phyloP scores from a whole-genome alignment of 1,139 yeast genomes.

The Yamadazyma sp. region DNA sequence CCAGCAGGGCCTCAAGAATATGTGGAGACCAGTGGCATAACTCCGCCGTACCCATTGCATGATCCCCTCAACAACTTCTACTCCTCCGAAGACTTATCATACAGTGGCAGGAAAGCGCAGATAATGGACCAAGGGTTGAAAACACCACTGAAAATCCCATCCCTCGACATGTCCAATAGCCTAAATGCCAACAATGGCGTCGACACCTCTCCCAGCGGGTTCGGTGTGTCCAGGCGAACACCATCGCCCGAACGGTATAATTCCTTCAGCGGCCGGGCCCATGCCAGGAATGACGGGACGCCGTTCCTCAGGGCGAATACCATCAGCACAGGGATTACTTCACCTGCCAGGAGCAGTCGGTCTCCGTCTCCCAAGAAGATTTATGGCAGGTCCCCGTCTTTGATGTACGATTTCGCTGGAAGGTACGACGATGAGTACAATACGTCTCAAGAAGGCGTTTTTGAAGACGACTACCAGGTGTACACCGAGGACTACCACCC shows the following conservation, averaged over 20 bases:
- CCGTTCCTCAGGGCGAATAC: conserved; percentile 6
- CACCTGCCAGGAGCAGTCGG: conserved; percentile 19
- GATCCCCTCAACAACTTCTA: conserved; percentile 12
- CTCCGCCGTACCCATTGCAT: conserved; percentile 18
- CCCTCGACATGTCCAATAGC: conserved; percentile 13
- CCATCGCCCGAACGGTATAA: conserved; percentile 10
- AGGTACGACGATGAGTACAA: neutral
- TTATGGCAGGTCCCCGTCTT: conserved; percentile 18
- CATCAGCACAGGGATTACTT: neutral
- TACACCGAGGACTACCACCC: conserved; percentile 1
- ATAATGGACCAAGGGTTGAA: conserved; percentile 14
- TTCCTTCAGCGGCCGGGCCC: conserved; percentile 3
- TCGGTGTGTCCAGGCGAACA: conserved; percentile 4
- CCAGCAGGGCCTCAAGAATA: no score
- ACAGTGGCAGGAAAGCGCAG: conserved; percentile 11
- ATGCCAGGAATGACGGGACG: neutral
- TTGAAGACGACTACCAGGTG: conserved; percentile 1
- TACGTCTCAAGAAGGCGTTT: neutral
- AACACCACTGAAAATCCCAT: conserved; percentile 23
- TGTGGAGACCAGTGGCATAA: neutral
- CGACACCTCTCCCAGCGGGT: neutral
- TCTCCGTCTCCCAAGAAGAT: conserved; percentile 35
- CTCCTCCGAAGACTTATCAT: conserved; percentile 1
- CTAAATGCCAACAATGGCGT: neutral
- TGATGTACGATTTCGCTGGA: conserved; percentile 12